Base-by-base conservation (phyloP, 208 protist genomes). In the Endotrypanum monterogeii region DNA sequence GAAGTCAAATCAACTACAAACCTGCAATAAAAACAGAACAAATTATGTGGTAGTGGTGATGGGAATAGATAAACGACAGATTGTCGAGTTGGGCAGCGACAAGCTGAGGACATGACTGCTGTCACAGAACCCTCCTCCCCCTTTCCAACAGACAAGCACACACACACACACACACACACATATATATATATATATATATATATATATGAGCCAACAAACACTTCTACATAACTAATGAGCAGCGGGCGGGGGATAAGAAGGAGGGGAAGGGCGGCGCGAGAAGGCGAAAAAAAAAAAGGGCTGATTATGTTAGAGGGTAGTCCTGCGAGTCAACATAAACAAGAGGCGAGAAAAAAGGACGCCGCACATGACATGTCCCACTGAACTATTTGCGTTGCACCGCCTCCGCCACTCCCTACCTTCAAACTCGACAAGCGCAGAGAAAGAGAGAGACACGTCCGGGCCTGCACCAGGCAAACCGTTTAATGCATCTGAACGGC, bases 401-500 rank as follows among this genome's bases (percentile, higher is more conserved):
- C 12, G 44, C 44, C 44, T 28, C 8, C 37, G 1, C 20, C 18
- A 4, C 6, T 1, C 20, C 23, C 23, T 39, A 2, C 28, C 63
- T 32, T 7, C 23, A 14, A 37, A 39, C 35, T 44, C 39, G 7
- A 55, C 7, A 60, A 48, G 41, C 51, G 20, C 61, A 67, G 3
- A 12, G 20, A 30, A 12, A 61, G 58, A 20, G 58, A 20, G n/a
- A 75, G 9, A 56, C 28, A 58, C 73, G 55, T 48, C 44, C 12
- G 44, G 44, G 44, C 8, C 54, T 44, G n/a, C 39, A 20, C 28
- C 35, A 74, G 32, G 35, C 41, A 12, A 18, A 28, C 30, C 32
- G 12, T 51, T 35, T 25, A 74, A 32, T 67, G 65, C n/a, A 92
- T 58, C 57, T 88, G 51, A 75, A 81, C 83, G 11, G 89, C 92